Base-by-base conservation (phyloP, 345 rosid genomes). In the Corchorus capsularis region DNA sequence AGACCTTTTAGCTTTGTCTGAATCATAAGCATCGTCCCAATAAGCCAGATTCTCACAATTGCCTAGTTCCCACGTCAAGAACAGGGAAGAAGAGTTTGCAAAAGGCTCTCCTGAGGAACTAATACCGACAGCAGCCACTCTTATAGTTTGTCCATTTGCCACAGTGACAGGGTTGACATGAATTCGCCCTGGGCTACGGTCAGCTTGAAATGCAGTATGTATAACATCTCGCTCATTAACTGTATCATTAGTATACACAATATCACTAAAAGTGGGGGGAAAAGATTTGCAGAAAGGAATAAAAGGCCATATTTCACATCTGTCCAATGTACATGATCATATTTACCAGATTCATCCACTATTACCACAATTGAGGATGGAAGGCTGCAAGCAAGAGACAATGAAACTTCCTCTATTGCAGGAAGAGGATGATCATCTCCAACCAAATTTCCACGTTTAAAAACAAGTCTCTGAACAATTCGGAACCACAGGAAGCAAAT, bases 51-150 rank as follows among this genome's bases (percentile, higher is more conserved):
- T 87, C 59, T 89, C 88, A 84, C 94, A 95, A 70, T 75, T 77
- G 81, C 78, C 86, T 80, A 95, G 79, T 78, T 93, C 97, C 99
- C 99, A 95, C 80, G 72, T 83, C 80, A 95, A 86, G 71, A 78
- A 79, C 81, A 95, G 92, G 77, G 97, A 90, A 79, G 99, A 95
- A 35, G 97, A 91, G 83, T 95, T 95, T 67, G 98, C 97, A 88
- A 91, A 92, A 85, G 90, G 88, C 82, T 89, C 87, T 70, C 97
- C 95, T 20, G 79, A 83, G 75, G 50, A 72, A 79, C 90, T 83
- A 62, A 93, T 79, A 83, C 97, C 88, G 79, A 90, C 91, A 52
- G 94, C 96, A 80, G 98, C 92, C 71, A 93, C 19, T 19, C 98
- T 90, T 74, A 95, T 89, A 60, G 88, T 87, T 81, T 83, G 94